Percentiles rank a stretch among this genome's conserved stretches.
These are phyloP conservation scores for Alternaria metachromatica DNA, from an alignment of 2,329 filamentous ascomycete species.

Conservation along the genomic window DNA sequence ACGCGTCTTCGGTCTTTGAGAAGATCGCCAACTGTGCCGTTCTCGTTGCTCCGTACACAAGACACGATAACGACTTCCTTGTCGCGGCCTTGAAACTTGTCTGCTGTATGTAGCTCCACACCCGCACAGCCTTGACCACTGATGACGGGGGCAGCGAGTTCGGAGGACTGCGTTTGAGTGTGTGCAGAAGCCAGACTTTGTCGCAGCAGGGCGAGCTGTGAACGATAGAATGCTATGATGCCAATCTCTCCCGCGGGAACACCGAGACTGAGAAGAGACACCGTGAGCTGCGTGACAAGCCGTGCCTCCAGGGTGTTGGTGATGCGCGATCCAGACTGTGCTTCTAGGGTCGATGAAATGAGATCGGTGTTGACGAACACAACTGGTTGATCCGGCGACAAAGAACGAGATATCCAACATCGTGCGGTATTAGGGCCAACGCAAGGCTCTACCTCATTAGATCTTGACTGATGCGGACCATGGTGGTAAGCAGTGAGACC, in stretches of 20 bases:
- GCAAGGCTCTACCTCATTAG: conserved; percentile 51
- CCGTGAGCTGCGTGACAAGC: conserved; percentile 80
- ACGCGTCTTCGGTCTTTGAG: conserved; percentile 91
- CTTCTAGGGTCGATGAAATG: conserved; percentile 70
- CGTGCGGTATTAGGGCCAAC: conserved; percentile 52
- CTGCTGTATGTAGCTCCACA: conserved; percentile 97
- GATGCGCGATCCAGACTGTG: conserved; percentile 77
- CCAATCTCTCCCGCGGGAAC: conserved; percentile 80
- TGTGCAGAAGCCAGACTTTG: conserved; percentile 67
- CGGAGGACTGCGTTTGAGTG: conserved; percentile 54
- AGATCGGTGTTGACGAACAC: conserved; percentile 89
- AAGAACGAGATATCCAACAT: conserved; percentile 80
- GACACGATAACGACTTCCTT: conserved; percentile 91
- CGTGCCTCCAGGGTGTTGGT: conserved; percentile 85
- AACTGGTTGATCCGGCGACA: conserved; percentile 75
- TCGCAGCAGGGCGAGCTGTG: conserved; percentile 83
- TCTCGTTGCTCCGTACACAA: conserved; percentile 86
- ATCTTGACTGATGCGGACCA: conserved; percentile 19
- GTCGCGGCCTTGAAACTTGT: conserved; percentile 95
- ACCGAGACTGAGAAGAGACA: conserved; percentile 76
- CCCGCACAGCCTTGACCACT: conserved; percentile 23
- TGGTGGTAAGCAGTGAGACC: conserved; percentile 46
- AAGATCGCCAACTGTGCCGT: conserved; percentile 83
- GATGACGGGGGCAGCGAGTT: conserved; percentile 37
- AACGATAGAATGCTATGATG: conserved; percentile 96